These are phyloP conservation scores for Mycena vulgaris DNA, from an alignment of 768 basidiomycete species.

Conservation along the genomic window DNA sequence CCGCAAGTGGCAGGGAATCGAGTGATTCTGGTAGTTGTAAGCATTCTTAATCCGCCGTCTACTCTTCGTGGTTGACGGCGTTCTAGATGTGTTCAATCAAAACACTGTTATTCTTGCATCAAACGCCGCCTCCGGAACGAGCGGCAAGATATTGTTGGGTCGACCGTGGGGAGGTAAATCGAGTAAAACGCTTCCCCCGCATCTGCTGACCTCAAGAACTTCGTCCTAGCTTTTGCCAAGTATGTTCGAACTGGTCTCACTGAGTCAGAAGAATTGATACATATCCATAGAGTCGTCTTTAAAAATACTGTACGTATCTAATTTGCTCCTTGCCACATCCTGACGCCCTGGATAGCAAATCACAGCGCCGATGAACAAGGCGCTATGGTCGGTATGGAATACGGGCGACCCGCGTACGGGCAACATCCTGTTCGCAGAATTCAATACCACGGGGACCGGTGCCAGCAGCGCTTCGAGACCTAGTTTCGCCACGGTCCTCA, in stretches of 20 bases:
- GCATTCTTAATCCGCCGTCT: conserved; percentile 25
- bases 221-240: no score
- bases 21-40: conserved; percentile 63
- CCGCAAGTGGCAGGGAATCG: conserved; percentile 63
- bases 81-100: conserved; percentile 59
- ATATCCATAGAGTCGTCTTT: conserved; percentile 47
- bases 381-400: conserved; percentile 66
- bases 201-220: no score
- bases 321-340: no score
- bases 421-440: conserved; percentile 64
- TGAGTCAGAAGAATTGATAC: not conserved
- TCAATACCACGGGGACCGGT: conserved; percentile 60
- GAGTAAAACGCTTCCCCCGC: no score
- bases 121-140: conserved; percentile 54
- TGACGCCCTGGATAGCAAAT: no score
- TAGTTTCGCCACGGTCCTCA: conserved; percentile 57
- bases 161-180: conserved; percentile 67
- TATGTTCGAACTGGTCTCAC: no score
- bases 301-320: no score
- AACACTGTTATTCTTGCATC: conserved; percentile 61
- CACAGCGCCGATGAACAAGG: conserved; percentile 56
- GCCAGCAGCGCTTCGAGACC: conserved; percentile 53
- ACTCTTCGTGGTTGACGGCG: not conserved
- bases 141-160: conserved; percentile 59
- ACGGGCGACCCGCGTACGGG: conserved; percentile 53